Base-by-base conservation (phyloP, 768 basidiomycete species). In the Lactarius evosmus region DNA sequence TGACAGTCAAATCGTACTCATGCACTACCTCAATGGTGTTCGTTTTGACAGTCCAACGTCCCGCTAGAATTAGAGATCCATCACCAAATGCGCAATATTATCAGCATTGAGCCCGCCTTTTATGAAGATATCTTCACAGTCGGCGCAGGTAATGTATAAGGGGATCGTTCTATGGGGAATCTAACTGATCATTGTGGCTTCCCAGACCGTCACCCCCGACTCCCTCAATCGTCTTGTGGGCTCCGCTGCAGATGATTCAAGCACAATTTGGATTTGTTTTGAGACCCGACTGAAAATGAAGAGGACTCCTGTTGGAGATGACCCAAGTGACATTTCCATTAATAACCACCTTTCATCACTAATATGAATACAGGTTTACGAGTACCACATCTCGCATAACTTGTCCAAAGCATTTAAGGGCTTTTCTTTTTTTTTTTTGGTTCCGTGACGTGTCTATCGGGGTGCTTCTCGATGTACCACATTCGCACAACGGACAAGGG, bases 91-190 rank as follows among this genome's bases (percentile, higher is more conserved):
- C 84, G 94, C 58, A 98, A 98, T 68, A 93, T 97, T 63, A 96
- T 98, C 67, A 95, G 95, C 16, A 95, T 98, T 65, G 94, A 98
- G 71, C 95, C 95, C 1, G 89, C 93, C 8, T 98, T 98, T 75
- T 98, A 98, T 74, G 95, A 98, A 77, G 96, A 97, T 73, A 89
- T 98, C 68, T 96, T 97, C 75, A 96, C 93, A 22, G 85, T 98
- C 9, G 95, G 97, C 78, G 95, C 95, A 57, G 95, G 97, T 81
- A 95, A 93, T 40, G 92, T 93, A 69, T 51, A 85, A 77, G 32
- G 22, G 16, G 22, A 27, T 25, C 14, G 34, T 14, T 30, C 29
- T 19, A 29, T 27, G 46, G 30, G 67, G 32, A 69, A 25, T 14
- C 56, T 46, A 6, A 2, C 32, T 71, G 44, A 69, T 33, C 19